Conservation (phyloP, 345 rosid genomes). For the Erysimum cheiranthoides region DNA sequence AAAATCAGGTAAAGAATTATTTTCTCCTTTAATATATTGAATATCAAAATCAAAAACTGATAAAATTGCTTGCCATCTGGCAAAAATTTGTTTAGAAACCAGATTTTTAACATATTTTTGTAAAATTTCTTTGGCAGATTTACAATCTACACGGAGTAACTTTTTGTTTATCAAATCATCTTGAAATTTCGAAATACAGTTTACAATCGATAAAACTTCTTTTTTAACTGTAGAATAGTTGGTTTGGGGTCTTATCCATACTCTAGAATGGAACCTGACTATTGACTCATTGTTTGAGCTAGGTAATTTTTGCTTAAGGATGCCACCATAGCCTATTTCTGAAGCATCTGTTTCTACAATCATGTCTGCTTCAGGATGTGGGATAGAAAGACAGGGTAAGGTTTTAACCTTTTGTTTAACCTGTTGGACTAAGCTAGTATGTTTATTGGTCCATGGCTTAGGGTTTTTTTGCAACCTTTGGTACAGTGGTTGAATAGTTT, state of each 20-base stretch:
- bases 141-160: not conserved
- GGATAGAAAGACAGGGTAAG: not conserved
- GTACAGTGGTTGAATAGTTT: too few species aligned
- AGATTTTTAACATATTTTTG: too few species aligned
- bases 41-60: too few species aligned
- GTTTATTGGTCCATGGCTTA: too few species aligned
- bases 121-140: not conserved
- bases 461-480: too few species aligned
- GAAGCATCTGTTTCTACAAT: not conserved
- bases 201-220: not conserved
- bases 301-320: not conserved
- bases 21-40: too few species aligned
- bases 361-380: not conserved
- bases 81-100: too few species aligned
- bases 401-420: not conserved
- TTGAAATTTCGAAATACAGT: not conserved
- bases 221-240: not conserved
- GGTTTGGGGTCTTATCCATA: too few species aligned
- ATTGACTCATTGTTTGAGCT: not conserved
- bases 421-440: not conserved
- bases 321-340: not conserved
- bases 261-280: not conserved
- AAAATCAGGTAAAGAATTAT: too few species aligned
- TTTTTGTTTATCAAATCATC: not conserved
- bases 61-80: too few species aligned